Base-by-base conservation (phyloP, 192 early-diverging fungal genomes). In the Phlyctochytrium arcticum region DNA sequence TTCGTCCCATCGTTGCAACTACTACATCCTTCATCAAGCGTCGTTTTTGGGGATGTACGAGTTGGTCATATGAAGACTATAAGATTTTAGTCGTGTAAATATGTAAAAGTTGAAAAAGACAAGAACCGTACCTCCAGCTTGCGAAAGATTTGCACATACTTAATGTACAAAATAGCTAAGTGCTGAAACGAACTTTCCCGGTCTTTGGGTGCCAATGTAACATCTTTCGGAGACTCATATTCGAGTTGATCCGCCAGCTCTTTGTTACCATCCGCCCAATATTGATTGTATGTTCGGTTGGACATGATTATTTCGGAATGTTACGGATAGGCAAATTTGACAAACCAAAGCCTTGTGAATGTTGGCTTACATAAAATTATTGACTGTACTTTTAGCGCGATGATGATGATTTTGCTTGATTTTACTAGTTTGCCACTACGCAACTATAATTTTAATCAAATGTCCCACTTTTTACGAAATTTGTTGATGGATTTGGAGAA, bases 11-110 rank as follows among this genome's bases (percentile, higher is more conserved):
- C 27, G 75, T 65, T 12, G 77, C 76, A 10, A 81, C 39, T 0
- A 86, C 49, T 9, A 80, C 75, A 36, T 80, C 80, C 30, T 66
- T 67, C 36, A 86, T 53, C 36, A 86, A 60, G 33, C 81, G 57
- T n/a, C 83, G 48, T 54, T 86, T 86, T 62, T 86, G 84, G 0
- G 84, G 84, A 67, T 86, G 84, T 15, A 85, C 65, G 12, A 82
- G 75, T 49, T 82, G 77, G 60, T 86, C 80, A 50, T 86, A 85
- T 19, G 80, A 67, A 21, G 57, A 59, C 83, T 85, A 54, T 10
- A 50, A 5, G 21, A 44, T 12, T 12, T 44, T 44, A 12, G 21
- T n/a, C 39, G 1, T 44, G 2, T 42, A 56, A 62, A 21, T 23
- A 57, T 2, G 2, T 1, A 29, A 15, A 26, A 17, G 4, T 8